These are phyloP conservation scores for Solanum stenotomum DNA, from an alignment of 257 asterid genomes.

Conservation along the genomic window DNA sequence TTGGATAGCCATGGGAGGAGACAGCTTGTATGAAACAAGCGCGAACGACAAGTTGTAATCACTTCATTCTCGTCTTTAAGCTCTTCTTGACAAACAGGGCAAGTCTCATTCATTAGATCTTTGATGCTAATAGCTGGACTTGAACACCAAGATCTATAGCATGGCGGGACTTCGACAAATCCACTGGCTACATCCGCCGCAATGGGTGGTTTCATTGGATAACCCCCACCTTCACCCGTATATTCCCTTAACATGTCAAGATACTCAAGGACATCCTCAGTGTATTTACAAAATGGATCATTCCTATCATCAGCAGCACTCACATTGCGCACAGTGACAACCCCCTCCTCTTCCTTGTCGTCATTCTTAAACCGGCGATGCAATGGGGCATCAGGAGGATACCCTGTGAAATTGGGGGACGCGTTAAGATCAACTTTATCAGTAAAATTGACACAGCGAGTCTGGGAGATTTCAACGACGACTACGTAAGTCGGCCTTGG, in stretches of 20 bases:
- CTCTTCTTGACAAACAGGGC: neutral
- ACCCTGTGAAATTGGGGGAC: neutral
- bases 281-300: neutral
- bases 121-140: neutral
- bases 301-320: neutral
- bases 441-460: neutral
- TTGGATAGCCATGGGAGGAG: neutral
- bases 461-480: neutral
- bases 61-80: neutral
- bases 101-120: neutral
- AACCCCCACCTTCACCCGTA: neutral
- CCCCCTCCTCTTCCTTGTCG: neutral
- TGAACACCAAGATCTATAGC: neutral
- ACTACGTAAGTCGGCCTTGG: neutral
- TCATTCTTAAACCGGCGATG: neutral
- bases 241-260: neutral
- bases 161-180: neutral
- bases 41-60: neutral
- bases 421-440: neutral
- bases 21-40: neutral
- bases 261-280: neutral
- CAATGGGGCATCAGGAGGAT: neutral
- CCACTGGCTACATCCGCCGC: neutral
- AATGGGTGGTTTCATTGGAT: neutral
- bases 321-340: neutral